phyloP scores from a whole-genome alignment of 2,329 filamentous ascomycete species.

The Bipolaris victoriae region DNA sequence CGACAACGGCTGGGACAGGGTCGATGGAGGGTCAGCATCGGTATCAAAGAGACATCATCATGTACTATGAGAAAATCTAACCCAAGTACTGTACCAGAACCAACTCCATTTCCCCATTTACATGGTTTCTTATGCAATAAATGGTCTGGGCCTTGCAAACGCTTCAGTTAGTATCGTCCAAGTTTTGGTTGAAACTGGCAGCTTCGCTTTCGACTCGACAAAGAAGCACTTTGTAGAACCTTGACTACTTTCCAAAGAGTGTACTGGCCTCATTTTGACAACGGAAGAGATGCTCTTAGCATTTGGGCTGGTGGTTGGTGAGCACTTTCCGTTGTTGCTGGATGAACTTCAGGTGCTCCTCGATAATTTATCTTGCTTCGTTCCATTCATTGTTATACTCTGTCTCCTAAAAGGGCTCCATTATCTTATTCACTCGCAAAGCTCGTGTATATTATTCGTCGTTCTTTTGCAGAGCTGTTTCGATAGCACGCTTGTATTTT shows the following conservation, averaged over 20 bases:
- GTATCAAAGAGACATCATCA: neutral
- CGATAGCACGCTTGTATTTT: neutral
- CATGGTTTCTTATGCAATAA: neutral
- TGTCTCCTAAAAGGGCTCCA: neutral
- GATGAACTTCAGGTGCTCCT: neutral
- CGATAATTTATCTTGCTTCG: neutral
- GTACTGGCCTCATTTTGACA: neutral
- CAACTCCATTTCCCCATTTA: neutral
- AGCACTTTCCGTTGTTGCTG: neutral
- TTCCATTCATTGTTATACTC: neutral
- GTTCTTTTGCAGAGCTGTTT: neutral
- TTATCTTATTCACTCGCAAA: neutral
- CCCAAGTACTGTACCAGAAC: neutral
- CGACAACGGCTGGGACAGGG: neutral
- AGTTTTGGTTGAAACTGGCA: neutral
- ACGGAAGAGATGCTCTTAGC: neutral
- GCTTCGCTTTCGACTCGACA: neutral
- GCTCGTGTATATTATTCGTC: neutral
- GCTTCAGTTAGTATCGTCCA: neutral
- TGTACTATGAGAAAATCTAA: neutral
- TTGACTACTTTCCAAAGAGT: neutral
- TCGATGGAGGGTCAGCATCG: neutral
- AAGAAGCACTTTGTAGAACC: neutral
- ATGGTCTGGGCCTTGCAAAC: neutral
- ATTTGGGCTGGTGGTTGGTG: neutral